A percentile compares a stretch with the other conserved stretches of the same genome.
phyloP scores from a whole-genome alignment of 257 asterid species.

The Thymus quinquecostatus region DNA sequence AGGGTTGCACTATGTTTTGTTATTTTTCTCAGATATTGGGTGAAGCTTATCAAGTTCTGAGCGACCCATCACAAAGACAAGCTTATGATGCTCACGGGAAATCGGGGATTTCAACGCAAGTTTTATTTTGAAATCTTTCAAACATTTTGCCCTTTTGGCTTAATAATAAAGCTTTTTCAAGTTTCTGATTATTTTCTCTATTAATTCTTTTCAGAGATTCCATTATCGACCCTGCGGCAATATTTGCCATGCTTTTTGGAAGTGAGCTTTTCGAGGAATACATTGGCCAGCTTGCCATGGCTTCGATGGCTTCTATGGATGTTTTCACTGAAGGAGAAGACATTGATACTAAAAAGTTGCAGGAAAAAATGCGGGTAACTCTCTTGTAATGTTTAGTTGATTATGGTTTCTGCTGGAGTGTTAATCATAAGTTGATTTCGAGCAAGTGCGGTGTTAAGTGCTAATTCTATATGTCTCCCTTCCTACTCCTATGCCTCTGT shows the following conservation, averaged over 20 bases:
- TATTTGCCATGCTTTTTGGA: slow-evolving; percentile 98
- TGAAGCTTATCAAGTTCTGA: slow-evolving; percentile 98
- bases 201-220: slow-evolving; percentile 69
- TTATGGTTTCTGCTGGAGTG: slow-evolving; percentile 22
- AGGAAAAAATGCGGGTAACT: slow-evolving; percentile 93
- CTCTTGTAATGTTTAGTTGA: slow-evolving; percentile 15
- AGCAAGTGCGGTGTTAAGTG: slow-evolving; percentile 20
- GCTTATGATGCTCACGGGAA: slow-evolving; percentile 93
- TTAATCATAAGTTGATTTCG: slow-evolving; percentile 5
- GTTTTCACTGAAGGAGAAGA: slow-evolving; percentile 82
- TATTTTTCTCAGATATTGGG: slow-evolving; percentile 76
- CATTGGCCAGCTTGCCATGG: slow-evolving; percentile 99
- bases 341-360: slow-evolving; percentile 81
- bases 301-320: slow-evolving; percentile 98
- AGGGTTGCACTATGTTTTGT: slow-evolving; percentile 28
- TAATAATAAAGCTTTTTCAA: slow-evolving; percentile 12
- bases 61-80: slow-evolving; percentile 91
- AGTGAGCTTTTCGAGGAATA: slow-evolving; percentile 99
- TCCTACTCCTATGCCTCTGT: background rate
- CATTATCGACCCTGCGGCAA: slow-evolving; percentile 98
- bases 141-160: slow-evolving; percentile 3
- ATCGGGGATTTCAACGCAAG: slow-evolving; percentile 94
- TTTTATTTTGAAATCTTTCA: slow-evolving; percentile 32
- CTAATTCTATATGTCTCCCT: background rate
- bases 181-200: slow-evolving; percentile 25